Conservation (phyloP, 495 filamentous ascomycete species). For the Hypoxylon fuscum region DNA sequence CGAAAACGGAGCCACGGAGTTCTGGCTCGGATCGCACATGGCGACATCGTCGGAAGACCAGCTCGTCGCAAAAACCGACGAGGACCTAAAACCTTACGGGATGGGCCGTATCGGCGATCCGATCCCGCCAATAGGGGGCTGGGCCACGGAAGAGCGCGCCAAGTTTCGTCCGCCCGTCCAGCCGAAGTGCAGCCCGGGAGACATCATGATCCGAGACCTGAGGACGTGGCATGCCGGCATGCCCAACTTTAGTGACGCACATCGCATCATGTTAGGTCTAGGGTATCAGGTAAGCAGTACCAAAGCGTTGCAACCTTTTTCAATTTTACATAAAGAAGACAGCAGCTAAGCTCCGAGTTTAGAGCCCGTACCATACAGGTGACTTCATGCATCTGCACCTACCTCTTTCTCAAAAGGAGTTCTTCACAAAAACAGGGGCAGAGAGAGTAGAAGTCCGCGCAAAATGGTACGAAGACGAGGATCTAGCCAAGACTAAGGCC, state of each 20-base stretch:
- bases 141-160: constrained; percentile 44
- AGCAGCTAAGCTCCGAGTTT: background rate
- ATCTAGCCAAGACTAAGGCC: background rate
- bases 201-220: constrained; percentile 53
- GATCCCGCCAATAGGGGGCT: constrained; percentile 19
- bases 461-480: background rate
- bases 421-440: background rate
- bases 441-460: background rate
- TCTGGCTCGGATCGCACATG: constrained; percentile 55
- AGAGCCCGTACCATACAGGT: background rate
- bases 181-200: constrained; percentile 50
- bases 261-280: constrained; percentile 55
- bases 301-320: background rate
- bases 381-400: background rate
- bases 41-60: constrained; percentile 42
- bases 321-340: background rate
- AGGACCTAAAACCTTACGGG: constrained; percentile 33
- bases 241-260: constrained; percentile 53
- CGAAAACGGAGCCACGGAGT: constrained; percentile 54
- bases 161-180: constrained; percentile 48
- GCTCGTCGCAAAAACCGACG: constrained; percentile 26
- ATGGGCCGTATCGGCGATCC: constrained; percentile 34
- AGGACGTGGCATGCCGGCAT: constrained; percentile 58
- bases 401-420: background rate
- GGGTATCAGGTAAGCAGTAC: constrained; percentile 41